Percentiles rank a stretch among this genome's conserved stretches.
phyloP scores from a whole-genome alignment of 371 early-diverging fungal genomes.

The Rhizomucor miehei region DNA sequence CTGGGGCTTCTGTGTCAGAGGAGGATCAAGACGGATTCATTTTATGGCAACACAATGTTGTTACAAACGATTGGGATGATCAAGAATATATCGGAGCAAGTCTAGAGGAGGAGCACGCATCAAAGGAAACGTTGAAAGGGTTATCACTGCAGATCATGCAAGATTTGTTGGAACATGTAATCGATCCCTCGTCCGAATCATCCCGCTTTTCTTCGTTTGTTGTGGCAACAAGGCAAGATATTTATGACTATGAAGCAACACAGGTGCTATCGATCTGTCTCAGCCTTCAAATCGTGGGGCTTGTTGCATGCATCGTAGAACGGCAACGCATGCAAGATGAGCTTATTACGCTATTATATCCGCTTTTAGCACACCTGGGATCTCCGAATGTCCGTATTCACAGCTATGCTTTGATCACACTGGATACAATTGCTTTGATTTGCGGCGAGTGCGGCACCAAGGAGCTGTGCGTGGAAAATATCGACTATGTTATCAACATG shows the following conservation, averaged over 20 bases:
- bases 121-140: constrained; percentile 1
- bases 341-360: constrained; percentile 56
- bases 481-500: constrained; percentile 65
- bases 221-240: neutral
- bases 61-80: neutral
- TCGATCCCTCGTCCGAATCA: constrained; percentile 6
- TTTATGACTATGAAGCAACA: constrained; percentile 5
- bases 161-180: constrained; percentile 17
- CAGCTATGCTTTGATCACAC: constrained; percentile 36
- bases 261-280: constrained; percentile 31
- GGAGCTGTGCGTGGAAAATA: constrained; percentile 48
- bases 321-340: constrained; percentile 25
- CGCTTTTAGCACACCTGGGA: constrained; percentile 53
- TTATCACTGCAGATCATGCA: constrained; percentile 18
- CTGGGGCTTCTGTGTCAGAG: constrained; percentile 29
- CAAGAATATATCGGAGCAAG: neutral
- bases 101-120: constrained; percentile 1
- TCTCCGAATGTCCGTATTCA: constrained; percentile 35
- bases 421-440: constrained; percentile 30
- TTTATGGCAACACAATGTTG: too few species aligned
- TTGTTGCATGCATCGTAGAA: constrained; percentile 19
- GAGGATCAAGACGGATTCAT: constrained; percentile 7
- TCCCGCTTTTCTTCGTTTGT: constrained; percentile 7
- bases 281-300: constrained; percentile 27
- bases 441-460: constrained; percentile 28